Evolutionary conservation across 2,329 filamentous ascomycete genomes (phyloP).

Genomic region (Fusarium guadeloupense): DNA sequence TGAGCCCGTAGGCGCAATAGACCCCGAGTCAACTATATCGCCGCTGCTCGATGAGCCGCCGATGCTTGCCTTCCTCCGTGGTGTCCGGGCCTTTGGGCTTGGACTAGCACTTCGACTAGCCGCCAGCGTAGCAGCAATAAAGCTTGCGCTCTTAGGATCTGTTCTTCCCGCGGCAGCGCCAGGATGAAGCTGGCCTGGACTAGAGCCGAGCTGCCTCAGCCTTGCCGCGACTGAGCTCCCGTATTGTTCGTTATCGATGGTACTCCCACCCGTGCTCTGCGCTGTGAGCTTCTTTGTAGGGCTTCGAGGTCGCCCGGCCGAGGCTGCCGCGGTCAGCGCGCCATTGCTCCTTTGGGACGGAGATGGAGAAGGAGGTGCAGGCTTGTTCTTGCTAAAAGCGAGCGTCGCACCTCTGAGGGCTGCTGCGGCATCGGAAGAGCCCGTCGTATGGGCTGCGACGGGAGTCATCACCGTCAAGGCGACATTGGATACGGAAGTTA

Average conservation of each 20-base stretch:
- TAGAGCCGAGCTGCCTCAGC: conserved; percentile 40
- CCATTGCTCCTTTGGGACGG: conserved; percentile 47
- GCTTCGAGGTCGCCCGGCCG: conserved; percentile 47
- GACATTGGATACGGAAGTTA: conserved; percentile 18
- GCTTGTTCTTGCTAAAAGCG: conserved; percentile 59
- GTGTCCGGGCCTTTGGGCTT: conserved; percentile 41
- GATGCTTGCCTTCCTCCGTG: conserved; percentile 45
- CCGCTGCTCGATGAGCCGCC: conserved; percentile 42
- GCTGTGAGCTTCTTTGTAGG: conserved; percentile 43
- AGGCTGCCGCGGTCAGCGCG: conserved; percentile 57
- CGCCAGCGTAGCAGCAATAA: conserved; percentile 66
- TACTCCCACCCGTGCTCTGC: conserved; percentile 53
- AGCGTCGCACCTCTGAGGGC: conserved; percentile 65
- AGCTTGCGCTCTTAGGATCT: conserved; percentile 64
- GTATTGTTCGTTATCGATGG: conserved; percentile 35
- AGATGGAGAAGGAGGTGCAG: conserved; percentile 38
- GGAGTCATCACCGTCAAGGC: conserved; percentile 48
- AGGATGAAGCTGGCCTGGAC: conserved; percentile 32
- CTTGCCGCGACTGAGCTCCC: conserved; percentile 35
- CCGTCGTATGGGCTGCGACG: conserved; percentile 44
- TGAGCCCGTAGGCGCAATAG: conserved; percentile 69
- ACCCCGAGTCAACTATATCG: conserved; percentile 57
- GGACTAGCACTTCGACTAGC: conserved; percentile 61
- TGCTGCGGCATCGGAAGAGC: conserved; percentile 52
- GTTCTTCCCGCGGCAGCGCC: conserved; percentile 22